Percentiles rank a stretch among this genome's conserved stretches.
phyloP scores from a whole-genome alignment of 495 filamentous ascomycete species.

The Collariella sp. region DNA sequence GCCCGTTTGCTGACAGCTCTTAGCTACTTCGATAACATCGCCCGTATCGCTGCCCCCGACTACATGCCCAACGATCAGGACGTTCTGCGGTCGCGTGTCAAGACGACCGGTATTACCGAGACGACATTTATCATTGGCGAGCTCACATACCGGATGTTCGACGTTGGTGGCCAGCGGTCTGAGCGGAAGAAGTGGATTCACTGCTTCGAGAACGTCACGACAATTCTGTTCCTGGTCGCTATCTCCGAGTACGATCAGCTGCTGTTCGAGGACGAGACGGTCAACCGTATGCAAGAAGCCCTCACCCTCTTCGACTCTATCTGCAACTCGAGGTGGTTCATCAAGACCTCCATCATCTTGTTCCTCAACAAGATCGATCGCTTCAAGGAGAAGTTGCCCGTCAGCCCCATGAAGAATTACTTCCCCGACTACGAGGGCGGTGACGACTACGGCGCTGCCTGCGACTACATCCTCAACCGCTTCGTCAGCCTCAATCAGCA shows the following conservation, averaged over 20 bases:
- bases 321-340: conserved; percentile 98
- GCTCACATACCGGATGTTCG: conserved; percentile 98
- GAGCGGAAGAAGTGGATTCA: conserved; percentile 99
- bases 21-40: conserved; percentile 96
- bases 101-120: conserved; percentile 98
- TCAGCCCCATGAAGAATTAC: conserved; percentile 99
- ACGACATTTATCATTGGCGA: conserved; percentile 98
- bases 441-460: conserved; percentile 84
- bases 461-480: conserved; percentile 94
- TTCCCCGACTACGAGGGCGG: conserved; percentile 98
- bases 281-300: conserved; percentile 99
- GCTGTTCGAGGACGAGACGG: conserved; percentile 87
- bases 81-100: conserved; percentile 93
- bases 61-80: conserved; percentile 98
- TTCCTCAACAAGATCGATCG: conserved; percentile 99
- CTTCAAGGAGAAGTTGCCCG: conserved; percentile 98
- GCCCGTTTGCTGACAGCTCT: conserved; percentile 1
- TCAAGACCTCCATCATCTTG: conserved; percentile 97
- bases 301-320: conserved; percentile 98
- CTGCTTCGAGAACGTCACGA: conserved; percentile 99
- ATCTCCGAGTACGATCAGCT: conserved; percentile 99
- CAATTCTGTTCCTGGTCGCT: conserved; percentile 95
- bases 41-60: conserved; percentile 81
- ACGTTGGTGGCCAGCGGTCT: conserved; percentile 96
- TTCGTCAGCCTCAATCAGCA: conserved; percentile 97